Conservation (phyloP, 495 filamentous ascomycete species). For the Darksidea phi region DNA sequence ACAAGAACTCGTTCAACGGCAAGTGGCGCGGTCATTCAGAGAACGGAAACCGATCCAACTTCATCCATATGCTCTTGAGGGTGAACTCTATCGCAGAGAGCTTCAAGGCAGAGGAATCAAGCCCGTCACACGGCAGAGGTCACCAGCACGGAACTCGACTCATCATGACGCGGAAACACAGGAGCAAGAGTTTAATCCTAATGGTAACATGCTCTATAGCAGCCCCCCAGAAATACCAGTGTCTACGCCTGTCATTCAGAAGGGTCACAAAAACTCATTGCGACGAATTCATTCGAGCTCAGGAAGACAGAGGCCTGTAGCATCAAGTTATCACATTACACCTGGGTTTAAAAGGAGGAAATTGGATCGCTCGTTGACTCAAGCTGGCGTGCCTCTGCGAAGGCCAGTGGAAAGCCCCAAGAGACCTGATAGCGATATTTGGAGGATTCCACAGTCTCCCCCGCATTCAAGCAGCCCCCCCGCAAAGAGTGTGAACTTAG, state of each 20-base stretch:
- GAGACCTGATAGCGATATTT: slow-evolving; percentile 2
- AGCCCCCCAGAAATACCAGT: slow-evolving; percentile 3
- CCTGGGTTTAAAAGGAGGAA: not conserved
- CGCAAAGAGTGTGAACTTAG: not conserved
- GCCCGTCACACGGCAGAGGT: slow-evolving; percentile 27
- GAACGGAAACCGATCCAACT: slow-evolving; percentile 42
- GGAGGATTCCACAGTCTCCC: slow-evolving; percentile 18
- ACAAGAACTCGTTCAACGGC: not conserved
- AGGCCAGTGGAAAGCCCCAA: not conserved
- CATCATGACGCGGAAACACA: slow-evolving; percentile 21
- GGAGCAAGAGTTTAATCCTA: slow-evolving; percentile 27
- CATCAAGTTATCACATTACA: not conserved
- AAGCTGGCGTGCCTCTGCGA: not conserved
- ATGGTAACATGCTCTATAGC: slow-evolving; percentile 6
- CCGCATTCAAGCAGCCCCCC: slow-evolving; percentile 25
- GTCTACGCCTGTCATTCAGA: slow-evolving; percentile 1
- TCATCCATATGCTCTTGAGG: slow-evolving; percentile 44
- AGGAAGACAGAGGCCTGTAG: not conserved
- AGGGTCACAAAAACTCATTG: not conserved
- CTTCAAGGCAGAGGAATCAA: slow-evolving; percentile 38
- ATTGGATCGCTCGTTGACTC: not conserved
- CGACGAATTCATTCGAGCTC: not conserved
- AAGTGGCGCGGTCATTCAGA: slow-evolving; percentile 31
- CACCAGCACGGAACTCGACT: slow-evolving; percentile 5
- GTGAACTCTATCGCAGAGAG: slow-evolving; percentile 37